Percentiles rank a stretch among this genome's conserved stretches.
phyloP scores from a whole-genome alignment of 192 early-diverging fungal species.

The Podila minutissima region DNA sequence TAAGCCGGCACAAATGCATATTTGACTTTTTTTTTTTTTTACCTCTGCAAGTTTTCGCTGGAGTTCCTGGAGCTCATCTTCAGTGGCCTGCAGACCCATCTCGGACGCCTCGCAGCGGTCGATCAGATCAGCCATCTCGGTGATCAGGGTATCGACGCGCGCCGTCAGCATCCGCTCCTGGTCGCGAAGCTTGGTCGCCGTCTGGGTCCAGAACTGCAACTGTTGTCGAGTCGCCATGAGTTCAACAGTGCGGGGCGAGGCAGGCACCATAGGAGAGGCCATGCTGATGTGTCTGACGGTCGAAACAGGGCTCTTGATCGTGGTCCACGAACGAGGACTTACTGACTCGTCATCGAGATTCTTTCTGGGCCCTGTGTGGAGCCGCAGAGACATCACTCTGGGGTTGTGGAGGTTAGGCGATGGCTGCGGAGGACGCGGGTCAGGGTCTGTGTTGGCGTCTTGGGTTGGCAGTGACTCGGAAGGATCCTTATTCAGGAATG shows the following conservation, averaged over 20 bases:
- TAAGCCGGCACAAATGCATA: background rate
- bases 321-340: too few relatives aligned
- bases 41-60: conserved; percentile 10
- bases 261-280: background rate
- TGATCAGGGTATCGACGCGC: conserved; percentile 9
- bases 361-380: background rate
- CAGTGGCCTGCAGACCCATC: background rate
- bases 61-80: background rate
- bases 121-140: conserved; percentile 16
- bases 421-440: too few relatives aligned
- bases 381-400: too few relatives aligned
- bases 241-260: conserved; percentile 12
- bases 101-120: conserved; percentile 13
- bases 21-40: background rate
- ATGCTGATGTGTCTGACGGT: background rate
- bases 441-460: too few relatives aligned
- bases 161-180: conserved; percentile 9
- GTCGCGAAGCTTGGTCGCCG: conserved; percentile 6
- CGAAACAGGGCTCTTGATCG: background rate
- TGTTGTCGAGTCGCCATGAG: background rate
- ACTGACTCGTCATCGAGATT: background rate
- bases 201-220: conserved; percentile 14
- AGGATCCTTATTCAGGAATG: too few relatives aligned
- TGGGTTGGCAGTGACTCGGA: too few relatives aligned
- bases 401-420: too few relatives aligned